Conservation (phyloP, 495 filamentous ascomycete genomes). For the Barbatosphaeria neglecta region DNA sequence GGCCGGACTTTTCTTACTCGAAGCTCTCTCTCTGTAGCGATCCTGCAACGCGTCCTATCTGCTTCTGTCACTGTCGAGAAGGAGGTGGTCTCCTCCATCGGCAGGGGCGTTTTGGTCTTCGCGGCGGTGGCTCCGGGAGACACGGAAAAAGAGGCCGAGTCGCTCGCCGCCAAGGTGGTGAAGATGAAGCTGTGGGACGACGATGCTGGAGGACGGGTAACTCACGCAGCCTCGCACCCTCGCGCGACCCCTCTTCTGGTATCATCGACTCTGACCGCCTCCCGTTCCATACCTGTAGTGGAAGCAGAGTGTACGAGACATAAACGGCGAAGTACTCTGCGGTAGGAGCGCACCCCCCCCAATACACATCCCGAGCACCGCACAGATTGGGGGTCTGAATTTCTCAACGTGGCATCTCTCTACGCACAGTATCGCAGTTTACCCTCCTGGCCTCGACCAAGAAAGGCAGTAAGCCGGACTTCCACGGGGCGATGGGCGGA, state of each 20-base stretch:
- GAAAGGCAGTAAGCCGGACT: slow-evolving; percentile 91
- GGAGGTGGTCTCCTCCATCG: slow-evolving; percentile 78
- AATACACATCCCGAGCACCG: background rate
- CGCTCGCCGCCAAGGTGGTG: slow-evolving; percentile 70
- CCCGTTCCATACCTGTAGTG: slow-evolving; percentile 51
- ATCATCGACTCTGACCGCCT: slow-evolving; percentile 3
- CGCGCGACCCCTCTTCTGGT: background rate
- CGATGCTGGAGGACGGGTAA: slow-evolving; percentile 51
- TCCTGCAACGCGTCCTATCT: slow-evolving; percentile 89
- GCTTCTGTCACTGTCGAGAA: slow-evolving; percentile 98
- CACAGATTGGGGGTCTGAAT: too few species aligned
- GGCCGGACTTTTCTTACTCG: slow-evolving; percentile 1
- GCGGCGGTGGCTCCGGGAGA: slow-evolving; percentile 86
- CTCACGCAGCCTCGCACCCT: slow-evolving; percentile 4
- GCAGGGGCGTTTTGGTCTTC: slow-evolving; percentile 80
- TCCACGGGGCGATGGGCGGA: slow-evolving; percentile 74
- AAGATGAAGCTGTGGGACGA: slow-evolving; percentile 88
- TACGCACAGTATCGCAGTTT: slow-evolving; percentile 80
- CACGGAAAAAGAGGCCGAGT: slow-evolving; percentile 76
- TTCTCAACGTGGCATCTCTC: background rate
- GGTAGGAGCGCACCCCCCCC: slow-evolving; percentile 40
- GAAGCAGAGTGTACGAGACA: slow-evolving; percentile 79
- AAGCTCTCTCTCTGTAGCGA: slow-evolving; percentile 53
- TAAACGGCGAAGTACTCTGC: slow-evolving; percentile 81
- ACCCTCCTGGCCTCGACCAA: slow-evolving; percentile 85